Base-by-base conservation (phyloP, 106 monocot genomes). In the Amphibolis antarctica region DNA sequence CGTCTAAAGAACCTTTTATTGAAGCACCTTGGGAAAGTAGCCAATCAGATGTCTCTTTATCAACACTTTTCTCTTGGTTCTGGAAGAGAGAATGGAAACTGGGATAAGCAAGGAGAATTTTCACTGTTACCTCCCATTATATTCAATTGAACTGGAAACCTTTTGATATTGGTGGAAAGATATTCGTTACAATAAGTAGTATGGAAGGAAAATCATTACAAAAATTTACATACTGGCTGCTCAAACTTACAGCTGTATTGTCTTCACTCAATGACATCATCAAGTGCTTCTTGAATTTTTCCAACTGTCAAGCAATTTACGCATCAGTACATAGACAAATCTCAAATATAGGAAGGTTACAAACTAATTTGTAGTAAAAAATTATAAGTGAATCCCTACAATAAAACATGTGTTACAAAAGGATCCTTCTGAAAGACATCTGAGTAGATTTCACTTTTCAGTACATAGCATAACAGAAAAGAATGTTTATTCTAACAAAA, bases 231-330 rank as follows among this genome's bases (percentile, higher is more conserved):
- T 17, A 12, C 31, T n/a, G 59, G 66, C 12, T 44, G 22, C 20
- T 22, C 28, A 26, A 73, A 61, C 85, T 82, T 76, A 93, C 92
- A 58, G 77, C 71, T 42, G 70, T 51, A 55, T 78, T 84, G 43
- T 90, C 90, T 65, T 98, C 96, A 75, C 74, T 91, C 68, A 98
- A 69, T 57, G 96, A 90, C 65, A 84, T 70, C 77, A 91, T 85
- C 61, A 98, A 66, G 47, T 98, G 96, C 61, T 68, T 98, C 74
- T 87, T 98, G 74, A 98, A 98, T 69, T 82, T 77, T 71, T 98
- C 92, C 77, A 92, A 63, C 92, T 92, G 73, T 42, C 57, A 46
- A 70, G 48, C 22, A 3, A 42, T 60, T 15, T 0, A 57, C 12
- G 23, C 28, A 9, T 64, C 15, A 27, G 36, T 36, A 7, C 7